A percentile compares a stretch with the other conserved stretches of the same genome.
Conservation (phyloP, 805 yeast genomes). For the Candida krabiensis region DNA sequence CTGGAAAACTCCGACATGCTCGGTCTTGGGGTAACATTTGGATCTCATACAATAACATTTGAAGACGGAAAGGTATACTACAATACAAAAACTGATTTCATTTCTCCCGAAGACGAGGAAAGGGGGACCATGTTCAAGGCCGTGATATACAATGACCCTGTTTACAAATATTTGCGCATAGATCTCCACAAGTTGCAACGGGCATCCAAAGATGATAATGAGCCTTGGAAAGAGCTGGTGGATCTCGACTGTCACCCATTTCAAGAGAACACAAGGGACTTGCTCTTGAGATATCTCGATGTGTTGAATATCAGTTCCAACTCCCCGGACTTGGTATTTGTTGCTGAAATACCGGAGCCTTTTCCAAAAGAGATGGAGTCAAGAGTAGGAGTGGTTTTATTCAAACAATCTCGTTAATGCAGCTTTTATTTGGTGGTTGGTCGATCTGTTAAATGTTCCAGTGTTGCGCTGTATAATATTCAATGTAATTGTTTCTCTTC, state of each 20-base stretch:
- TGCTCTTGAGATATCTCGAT: constrained; percentile 16
- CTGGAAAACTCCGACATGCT: constrained; percentile 10
- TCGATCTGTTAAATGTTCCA: no score
- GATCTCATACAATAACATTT: constrained; percentile 4
- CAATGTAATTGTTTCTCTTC: no score
- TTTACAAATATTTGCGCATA: constrained; percentile 7
- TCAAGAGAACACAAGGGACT: constrained; percentile 12
- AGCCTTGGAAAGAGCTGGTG: constrained; percentile 22
- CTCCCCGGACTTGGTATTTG: constrained; percentile 24
- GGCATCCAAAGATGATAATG: constrained; percentile 10
- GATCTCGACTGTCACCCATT: constrained; percentile 7
- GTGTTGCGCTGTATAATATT: no score
- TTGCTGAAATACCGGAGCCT: constrained; percentile 12
- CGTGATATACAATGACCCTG: constrained; percentile 15
- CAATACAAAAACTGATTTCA: constrained; percentile 12
- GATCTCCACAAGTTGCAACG: constrained; percentile 17
- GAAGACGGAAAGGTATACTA: constrained; percentile 14
- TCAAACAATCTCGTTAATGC: constrained; percentile 6
- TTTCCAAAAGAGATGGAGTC: constrained; percentile 18
- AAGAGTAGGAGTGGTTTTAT: constrained; percentile 21
- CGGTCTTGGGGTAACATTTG: constrained; percentile 16
- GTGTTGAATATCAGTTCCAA: constrained; percentile 19
- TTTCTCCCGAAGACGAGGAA: constrained; percentile 4
- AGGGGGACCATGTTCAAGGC: constrained; percentile 11
- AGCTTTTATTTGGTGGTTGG: background rate